Conservation (phyloP, 2,329 filamentous ascomycete species). For the Microdochium nivale region DNA sequence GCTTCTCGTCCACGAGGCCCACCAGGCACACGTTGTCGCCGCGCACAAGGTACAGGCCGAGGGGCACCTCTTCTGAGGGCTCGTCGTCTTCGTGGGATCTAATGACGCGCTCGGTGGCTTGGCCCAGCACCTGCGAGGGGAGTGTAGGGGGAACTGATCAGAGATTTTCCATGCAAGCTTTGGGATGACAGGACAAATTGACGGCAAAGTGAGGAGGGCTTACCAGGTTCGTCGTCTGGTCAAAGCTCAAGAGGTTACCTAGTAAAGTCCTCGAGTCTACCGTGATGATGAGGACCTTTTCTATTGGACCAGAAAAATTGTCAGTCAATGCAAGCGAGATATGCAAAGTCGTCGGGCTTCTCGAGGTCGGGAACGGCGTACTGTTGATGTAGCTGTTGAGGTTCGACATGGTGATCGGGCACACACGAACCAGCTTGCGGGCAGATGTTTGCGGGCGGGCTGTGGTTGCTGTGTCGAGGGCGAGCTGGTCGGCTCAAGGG, state of each 20-base stretch:
- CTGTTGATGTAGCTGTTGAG: conserved; percentile 21
- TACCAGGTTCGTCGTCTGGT: conserved; percentile 85
- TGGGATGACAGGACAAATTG: too few species aligned
- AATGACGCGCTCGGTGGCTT: conserved; percentile 85
- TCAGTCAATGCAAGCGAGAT: conserved; percentile 16
- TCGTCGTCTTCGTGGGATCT: conserved; percentile 76
- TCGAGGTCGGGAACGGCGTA: conserved; percentile 9
- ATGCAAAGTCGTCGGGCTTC: conserved; percentile 1
- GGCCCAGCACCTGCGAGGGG: conserved; percentile 56
- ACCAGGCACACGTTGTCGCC: conserved; percentile 92
- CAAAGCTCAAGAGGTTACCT: conserved; percentile 76
- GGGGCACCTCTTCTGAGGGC: conserved; percentile 67
- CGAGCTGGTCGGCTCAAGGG: too few species aligned
- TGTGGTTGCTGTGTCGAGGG: too few species aligned
- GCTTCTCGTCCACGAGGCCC: conserved; percentile 78
- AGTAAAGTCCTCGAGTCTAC: conserved; percentile 82
- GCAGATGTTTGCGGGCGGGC: too few species aligned
- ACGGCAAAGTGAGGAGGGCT: too few species aligned
- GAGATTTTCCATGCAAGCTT: too few species aligned
- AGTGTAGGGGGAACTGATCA: not conserved
- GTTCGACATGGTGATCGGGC: conserved; percentile 18
- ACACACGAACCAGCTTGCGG: not conserved
- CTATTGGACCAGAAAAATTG: conserved; percentile 35
- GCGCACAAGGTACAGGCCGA: conserved; percentile 85
- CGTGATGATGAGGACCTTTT: conserved; percentile 86